These are phyloP conservation scores for Aspergillus versicolor DNA, from an alignment of 2,329 filamentous ascomycete species.

Conservation along the genomic window DNA sequence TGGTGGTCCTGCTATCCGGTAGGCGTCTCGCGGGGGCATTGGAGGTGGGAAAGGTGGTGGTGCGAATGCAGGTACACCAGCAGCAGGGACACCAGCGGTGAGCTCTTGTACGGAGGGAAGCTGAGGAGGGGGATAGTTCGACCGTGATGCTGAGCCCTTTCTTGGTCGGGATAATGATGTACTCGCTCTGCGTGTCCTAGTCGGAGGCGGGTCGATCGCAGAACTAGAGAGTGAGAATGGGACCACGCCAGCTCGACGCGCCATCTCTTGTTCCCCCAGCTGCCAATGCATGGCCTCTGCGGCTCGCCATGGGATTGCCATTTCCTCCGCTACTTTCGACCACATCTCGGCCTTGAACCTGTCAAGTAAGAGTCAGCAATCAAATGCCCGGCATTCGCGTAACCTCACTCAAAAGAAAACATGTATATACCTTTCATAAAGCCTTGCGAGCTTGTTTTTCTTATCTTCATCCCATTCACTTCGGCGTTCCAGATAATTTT, in stretches of 20 bases:
- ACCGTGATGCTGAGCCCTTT: constrained; percentile 40
- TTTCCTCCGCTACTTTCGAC: constrained; percentile 91
- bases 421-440: constrained; percentile 79
- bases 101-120: constrained; percentile 49
- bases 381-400: neutral
- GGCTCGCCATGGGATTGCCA: constrained; percentile 91
- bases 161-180: constrained; percentile 40
- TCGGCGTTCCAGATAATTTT: constrained; percentile 91
- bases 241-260: constrained; percentile 80
- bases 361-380: constrained; percentile 16
- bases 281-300: constrained; percentile 99
- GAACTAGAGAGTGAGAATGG: constrained; percentile 72
- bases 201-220: constrained; percentile 49
- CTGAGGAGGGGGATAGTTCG: constrained; percentile 32
- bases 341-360: constrained; percentile 99
- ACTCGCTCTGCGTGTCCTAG: constrained; percentile 37
- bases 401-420: constrained; percentile 18
- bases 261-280: constrained; percentile 91
- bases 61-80: constrained; percentile 47
- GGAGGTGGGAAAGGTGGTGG: constrained; percentile 35
- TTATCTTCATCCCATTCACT: constrained; percentile 97
- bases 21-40: constrained; percentile 35
- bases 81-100: constrained; percentile 46
- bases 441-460: constrained; percentile 90
- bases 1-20: constrained; percentile 31